These are phyloP conservation scores for Striga hermonthica DNA, from an alignment of 305 asterid species.

Conservation along the genomic window DNA sequence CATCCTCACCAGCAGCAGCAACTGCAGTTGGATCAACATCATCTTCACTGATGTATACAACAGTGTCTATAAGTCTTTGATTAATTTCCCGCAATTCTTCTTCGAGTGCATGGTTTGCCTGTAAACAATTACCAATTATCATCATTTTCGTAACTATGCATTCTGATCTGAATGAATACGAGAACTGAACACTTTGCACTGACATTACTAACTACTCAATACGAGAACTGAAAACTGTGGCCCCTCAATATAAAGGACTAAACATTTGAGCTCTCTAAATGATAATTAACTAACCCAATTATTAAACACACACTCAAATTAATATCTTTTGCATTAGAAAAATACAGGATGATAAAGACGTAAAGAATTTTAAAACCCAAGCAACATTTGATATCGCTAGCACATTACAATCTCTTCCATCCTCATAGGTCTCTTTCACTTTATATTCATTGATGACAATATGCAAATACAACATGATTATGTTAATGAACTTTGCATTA, in stretches of 20 bases:
- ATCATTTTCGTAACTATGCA: conserved; percentile 11
- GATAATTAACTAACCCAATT: too few relatives aligned
- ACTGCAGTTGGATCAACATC: conserved; percentile 82
- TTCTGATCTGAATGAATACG: neutral
- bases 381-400: neutral
- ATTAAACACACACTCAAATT: too few relatives aligned
- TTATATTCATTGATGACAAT: neutral
- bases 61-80: conserved; percentile 78
- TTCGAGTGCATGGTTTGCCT: conserved; percentile 83
- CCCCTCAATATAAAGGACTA: neutral
- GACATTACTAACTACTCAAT: conserved; percentile 9
- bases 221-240: neutral
- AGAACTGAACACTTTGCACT: neutral
- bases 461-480: neutral
- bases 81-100: conserved; percentile 90
- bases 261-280: too few relatives aligned
- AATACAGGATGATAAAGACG: too few relatives aligned
- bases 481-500: neutral
- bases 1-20: conserved; percentile 73
- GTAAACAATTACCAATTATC: conserved; percentile 32
- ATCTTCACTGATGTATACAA: conserved; percentile 71
- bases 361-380: too few relatives aligned
- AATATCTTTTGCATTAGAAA: too few relatives aligned
- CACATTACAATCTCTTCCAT: neutral
- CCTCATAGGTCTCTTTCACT: neutral